Evolutionary conservation across 2,329 filamentous ascomycete species (phyloP).

Genomic region (Alternaria solani): DNA sequence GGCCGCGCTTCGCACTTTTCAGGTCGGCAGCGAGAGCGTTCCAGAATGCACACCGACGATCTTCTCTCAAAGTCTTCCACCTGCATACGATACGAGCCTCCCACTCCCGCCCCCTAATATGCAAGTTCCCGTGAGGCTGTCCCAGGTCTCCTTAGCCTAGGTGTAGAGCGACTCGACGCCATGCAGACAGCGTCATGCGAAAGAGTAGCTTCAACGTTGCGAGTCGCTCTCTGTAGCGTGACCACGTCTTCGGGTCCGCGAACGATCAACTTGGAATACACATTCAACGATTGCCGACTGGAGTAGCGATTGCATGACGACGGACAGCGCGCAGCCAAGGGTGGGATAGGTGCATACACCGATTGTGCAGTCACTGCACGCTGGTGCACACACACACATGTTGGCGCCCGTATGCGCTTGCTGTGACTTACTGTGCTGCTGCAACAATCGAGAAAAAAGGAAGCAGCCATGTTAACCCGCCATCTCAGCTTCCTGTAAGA

Average conservation of each 20-base stretch:
- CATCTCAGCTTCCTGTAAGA: slow-evolving; percentile 3
- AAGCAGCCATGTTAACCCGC: neutral
- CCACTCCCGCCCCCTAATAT: slow-evolving; percentile 18
- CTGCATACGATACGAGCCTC: slow-evolving; percentile 12
- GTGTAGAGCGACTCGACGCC: neutral
- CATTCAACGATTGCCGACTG: slow-evolving; percentile 15
- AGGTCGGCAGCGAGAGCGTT: neutral
- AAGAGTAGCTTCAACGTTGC: slow-evolving; percentile 1
- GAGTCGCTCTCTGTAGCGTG: slow-evolving; percentile 11
- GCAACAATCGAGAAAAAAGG: slow-evolving; percentile 9
- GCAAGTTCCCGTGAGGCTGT: slow-evolving; percentile 15
- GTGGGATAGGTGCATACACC: slow-evolving; percentile 1
- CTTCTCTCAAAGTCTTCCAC: slow-evolving; percentile 6
- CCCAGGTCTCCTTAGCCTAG: slow-evolving; percentile 6
- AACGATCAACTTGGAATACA: slow-evolving; percentile 4
- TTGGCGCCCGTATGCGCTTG: neutral
- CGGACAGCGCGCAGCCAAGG: slow-evolving; percentile 13
- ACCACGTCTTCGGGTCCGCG: slow-evolving; percentile 21
- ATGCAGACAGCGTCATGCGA: neutral
- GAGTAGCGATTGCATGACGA: slow-evolving; percentile 5
- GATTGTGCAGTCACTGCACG: neutral
- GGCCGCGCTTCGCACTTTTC: slow-evolving; percentile 6
- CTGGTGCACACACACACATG: neutral
- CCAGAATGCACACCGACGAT: slow-evolving; percentile 7
- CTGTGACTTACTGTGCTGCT: slow-evolving; percentile 1